phyloP scores from a whole-genome alignment of 352 stramenopile genomes.

The Phytophthora idaei region DNA sequence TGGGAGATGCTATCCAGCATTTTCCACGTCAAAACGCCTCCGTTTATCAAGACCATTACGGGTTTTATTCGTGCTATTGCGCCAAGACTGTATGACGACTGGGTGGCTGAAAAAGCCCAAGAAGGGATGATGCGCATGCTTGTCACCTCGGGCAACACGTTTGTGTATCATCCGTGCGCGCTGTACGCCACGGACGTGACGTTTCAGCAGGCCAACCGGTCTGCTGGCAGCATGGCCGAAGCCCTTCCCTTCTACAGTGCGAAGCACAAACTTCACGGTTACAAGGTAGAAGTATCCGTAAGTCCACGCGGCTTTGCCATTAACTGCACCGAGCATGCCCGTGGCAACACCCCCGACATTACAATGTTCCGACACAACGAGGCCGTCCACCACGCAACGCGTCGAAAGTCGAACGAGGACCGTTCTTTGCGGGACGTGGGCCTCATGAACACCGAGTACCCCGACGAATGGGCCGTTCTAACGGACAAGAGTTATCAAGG shows the following conservation, averaged over 20 bases:
- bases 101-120: not conserved
- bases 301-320: no score
- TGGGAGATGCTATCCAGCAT: not conserved
- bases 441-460: no score
- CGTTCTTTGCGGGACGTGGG: no score
- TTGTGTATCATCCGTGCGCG: constrained; percentile 2
- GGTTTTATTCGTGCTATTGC: not conserved
- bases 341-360: no score
- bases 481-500: no score
- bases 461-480: no score
- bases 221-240: constrained; percentile 1
- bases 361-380: no score
- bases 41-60: constrained; percentile 1
- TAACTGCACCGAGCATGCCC: no score
- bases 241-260: not conserved
- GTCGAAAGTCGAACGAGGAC: no score
- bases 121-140: not conserved
- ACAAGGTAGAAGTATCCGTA: not conserved
- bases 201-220: constrained; percentile 9
- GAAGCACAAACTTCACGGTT: not conserved
- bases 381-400: no score
- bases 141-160: not conserved
- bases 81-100: not conserved
- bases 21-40: not conserved
- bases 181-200: constrained; percentile 11